Conservation (phyloP, 192 early-diverging fungal genomes). For the Glomus cerebriforme region DNA sequence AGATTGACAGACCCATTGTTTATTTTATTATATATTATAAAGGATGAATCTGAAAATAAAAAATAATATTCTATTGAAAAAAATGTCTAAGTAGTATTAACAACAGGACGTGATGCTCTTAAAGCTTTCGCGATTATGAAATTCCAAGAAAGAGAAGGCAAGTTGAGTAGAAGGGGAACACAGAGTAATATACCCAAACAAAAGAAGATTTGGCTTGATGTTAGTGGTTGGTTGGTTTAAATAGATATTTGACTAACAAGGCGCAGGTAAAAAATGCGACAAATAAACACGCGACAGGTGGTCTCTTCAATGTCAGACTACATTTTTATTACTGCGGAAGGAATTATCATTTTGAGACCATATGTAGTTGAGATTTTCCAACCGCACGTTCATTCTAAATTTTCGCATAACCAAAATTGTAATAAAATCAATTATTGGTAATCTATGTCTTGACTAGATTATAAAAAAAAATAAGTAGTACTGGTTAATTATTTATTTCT, state of each 20-base stretch:
- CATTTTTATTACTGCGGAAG: neutral
- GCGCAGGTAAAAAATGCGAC: slow-evolving; percentile 1
- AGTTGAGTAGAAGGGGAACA: neutral
- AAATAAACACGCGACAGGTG: neutral
- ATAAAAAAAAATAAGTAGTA: no score
- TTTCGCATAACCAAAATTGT: no score
- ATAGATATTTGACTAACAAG: no score
- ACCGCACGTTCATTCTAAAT: no score
- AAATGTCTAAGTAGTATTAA: neutral
- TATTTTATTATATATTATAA: neutral
- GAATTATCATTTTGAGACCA: no score
- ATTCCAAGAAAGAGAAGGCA: neutral
- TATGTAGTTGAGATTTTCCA: no score
- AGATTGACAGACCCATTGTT: slow-evolving; percentile 87
- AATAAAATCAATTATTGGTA: no score
- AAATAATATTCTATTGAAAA: slow-evolving; percentile 5
- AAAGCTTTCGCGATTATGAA: neutral
- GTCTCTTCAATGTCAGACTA: neutral
- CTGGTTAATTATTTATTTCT: no score
- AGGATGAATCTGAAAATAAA: neutral
- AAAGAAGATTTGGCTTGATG: slow-evolving; percentile 23
- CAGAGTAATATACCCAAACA: neutral
- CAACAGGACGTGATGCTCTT: neutral
- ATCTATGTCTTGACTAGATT: no score
- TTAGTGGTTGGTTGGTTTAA: neutral